A percentile compares a stretch with the other conserved stretches of the same genome.
phyloP scores from a whole-genome alignment of 1,284 basidiomycete genomes.

The Puccinia hordei region DNA sequence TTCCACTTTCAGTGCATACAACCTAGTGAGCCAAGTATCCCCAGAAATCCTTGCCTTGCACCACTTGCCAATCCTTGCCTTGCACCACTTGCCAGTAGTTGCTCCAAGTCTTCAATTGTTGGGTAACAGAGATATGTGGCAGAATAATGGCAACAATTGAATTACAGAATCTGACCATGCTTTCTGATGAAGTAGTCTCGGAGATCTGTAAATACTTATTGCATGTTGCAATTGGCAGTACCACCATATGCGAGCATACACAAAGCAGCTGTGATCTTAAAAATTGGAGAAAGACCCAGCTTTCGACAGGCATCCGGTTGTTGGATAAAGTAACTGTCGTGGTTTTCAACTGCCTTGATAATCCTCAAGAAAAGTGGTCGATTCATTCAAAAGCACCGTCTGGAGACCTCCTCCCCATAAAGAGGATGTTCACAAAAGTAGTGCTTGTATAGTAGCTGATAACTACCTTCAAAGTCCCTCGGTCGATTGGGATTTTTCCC shows the following conservation, averaged over 20 bases:
- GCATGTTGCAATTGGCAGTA: not conserved
- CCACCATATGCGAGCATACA: not conserved
- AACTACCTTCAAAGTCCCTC: not conserved
- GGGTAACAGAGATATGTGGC: not conserved
- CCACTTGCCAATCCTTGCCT: not conserved
- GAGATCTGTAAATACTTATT: not conserved
- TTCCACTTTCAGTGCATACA: conserved; percentile 39
- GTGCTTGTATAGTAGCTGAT: not conserved
- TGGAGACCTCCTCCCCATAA: not conserved
- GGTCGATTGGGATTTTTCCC: no score
- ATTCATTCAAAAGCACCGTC: conserved; percentile 1
- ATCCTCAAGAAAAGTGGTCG: not conserved
- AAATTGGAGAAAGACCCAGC: not conserved
- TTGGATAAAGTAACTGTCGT: not conserved
- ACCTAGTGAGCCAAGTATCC: conserved; percentile 14
- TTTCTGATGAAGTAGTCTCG: not conserved
- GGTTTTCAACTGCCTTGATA: not conserved
- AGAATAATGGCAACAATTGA: not conserved
- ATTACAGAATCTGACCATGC: not conserved
- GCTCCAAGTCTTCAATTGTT: not conserved
- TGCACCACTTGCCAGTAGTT: no score
- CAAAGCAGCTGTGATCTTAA: not conserved
- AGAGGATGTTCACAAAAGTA: no score
- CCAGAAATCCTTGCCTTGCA: not conserved
- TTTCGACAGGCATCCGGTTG: not conserved